A percentile compares a stretch with the other conserved stretches of the same genome.
These are phyloP conservation scores for Beta lomatogona DNA, from an alignment of 179 eudicot species.

Conservation along the genomic window DNA sequence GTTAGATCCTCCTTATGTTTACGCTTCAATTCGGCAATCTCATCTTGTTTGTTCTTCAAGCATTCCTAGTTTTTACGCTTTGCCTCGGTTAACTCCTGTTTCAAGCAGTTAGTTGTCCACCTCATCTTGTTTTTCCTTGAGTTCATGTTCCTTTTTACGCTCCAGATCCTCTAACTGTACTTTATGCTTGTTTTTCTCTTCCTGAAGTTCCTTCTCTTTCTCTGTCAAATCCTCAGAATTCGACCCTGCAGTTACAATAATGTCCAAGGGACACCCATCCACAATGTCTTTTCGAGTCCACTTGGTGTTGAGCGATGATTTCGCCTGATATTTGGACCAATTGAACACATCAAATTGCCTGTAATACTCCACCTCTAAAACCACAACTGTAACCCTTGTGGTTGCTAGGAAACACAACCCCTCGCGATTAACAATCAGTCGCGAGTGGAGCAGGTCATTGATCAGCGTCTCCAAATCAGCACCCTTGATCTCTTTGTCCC, in stretches of 20 bases:
- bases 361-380: background rate
- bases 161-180: background rate
- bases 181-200: background rate
- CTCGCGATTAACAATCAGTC: background rate
- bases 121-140: too few relatives aligned
- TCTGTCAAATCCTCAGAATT: background rate
- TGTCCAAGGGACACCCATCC: background rate
- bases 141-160: too few relatives aligned
- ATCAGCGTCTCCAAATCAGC: background rate
- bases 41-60: background rate
- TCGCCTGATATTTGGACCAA: background rate
- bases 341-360: too few relatives aligned
- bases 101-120: too few relatives aligned
- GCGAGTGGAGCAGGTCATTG: background rate
- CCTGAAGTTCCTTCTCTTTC: background rate
- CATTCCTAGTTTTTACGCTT: too few relatives aligned
- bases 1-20: background rate
- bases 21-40: background rate
- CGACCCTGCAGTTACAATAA: background rate
- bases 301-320: background rate
- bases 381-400: background rate
- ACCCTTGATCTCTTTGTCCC: background rate
- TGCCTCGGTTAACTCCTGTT: too few relatives aligned
- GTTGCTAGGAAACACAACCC: background rate
- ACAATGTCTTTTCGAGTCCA: slow-evolving; percentile 2